Evolutionary conservation across 2,329 filamentous ascomycete species (phyloP), one percentile per base, ranked within the genome.

Genomic region (Passalora sequoiae): DNA sequence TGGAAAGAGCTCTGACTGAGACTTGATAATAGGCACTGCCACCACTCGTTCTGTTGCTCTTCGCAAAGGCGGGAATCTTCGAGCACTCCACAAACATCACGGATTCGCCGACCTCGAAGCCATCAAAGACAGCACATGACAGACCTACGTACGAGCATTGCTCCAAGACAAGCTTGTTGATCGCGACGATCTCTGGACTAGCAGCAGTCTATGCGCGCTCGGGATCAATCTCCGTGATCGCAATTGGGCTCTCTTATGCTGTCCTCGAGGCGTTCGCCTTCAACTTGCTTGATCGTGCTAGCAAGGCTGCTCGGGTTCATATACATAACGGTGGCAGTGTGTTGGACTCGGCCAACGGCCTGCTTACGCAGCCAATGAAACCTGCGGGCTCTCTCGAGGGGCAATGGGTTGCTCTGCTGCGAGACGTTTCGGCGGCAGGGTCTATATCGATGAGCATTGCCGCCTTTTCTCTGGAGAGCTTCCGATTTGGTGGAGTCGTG

Each of bases 181-280:
- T 66, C 9, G 36, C 63, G 22, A 67, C 65, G 0, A 44, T 62
- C 9, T 62, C 65, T 21, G 68, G 66, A 1, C 50, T 63, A 17
- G 56, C 61, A 5, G 65, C 62, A 4, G 56, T 68, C n/a, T 61
- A 56, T 13, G 51, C 59, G 12, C 47, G 58, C 20, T 65, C 60
- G 30, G 60, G 59, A 19, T 59, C 63, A 2, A 60, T 62, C 6
- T 50, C 66, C 1, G 63, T 61, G 5, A 55, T 63, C 12, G 63
- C 65, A 4, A 60, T 72, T 6, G 69, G 68, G 4, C 46, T 71
- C 12, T 69, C 68, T 30, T 65, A 67, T 50, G 63, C 64, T 17
- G 55, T 71, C 8, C 65, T 70, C 36, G 58, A 60, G 13, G 68
- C 63, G 3, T 50, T 63, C 4, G 67, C 68, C 8, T 56, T 71